Percentiles rank a stretch among this genome's conserved stretches.
Evolutionary conservation across 345 rosid genomes (phyloP).

Genomic region (Excoecaria cochinchinensis): DNA sequence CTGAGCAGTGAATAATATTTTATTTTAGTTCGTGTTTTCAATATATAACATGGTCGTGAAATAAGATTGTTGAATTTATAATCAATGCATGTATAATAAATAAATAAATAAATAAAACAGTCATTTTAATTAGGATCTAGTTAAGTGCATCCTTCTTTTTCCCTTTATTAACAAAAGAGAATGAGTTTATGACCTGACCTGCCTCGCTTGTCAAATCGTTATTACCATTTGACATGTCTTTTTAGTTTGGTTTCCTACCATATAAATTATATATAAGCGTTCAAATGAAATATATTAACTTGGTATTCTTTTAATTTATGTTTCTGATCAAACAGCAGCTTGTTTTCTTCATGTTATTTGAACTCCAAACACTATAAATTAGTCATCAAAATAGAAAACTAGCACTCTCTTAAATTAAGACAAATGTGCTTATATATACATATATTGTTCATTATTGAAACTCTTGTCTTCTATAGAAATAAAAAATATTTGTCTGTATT

Average conservation of each 20-base stretch:
- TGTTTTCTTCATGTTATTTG: not conserved
- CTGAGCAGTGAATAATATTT: too few relatives aligned
- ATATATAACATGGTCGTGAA: too few relatives aligned
- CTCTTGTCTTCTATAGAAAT: not conserved
- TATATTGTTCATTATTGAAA: slow-evolving; percentile 3
- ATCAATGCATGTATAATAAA: too few relatives aligned
- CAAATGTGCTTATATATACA: not conserved
- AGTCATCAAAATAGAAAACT: not conserved
- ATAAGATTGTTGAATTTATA: too few relatives aligned
- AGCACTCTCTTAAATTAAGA: not conserved
- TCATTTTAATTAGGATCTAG: too few relatives aligned
- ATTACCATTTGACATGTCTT: slow-evolving; percentile 13
- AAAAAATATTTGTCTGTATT: slow-evolving; percentile 8
- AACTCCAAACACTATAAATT: not conserved
- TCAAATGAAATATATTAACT: not conserved
- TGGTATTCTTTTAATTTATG: not conserved
- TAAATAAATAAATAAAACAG: too few relatives aligned
- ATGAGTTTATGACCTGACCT: too few relatives aligned
- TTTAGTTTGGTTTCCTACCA: not conserved
- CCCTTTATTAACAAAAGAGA: too few relatives aligned
- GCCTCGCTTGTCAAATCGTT: not conserved
- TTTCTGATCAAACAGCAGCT: not conserved
- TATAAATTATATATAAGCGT: not conserved
- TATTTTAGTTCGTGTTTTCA: too few relatives aligned
- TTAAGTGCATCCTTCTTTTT: too few relatives aligned